Base-by-base conservation (phyloP, 495 filamentous ascomycete genomes). In the Articulospora tetracladia region DNA sequence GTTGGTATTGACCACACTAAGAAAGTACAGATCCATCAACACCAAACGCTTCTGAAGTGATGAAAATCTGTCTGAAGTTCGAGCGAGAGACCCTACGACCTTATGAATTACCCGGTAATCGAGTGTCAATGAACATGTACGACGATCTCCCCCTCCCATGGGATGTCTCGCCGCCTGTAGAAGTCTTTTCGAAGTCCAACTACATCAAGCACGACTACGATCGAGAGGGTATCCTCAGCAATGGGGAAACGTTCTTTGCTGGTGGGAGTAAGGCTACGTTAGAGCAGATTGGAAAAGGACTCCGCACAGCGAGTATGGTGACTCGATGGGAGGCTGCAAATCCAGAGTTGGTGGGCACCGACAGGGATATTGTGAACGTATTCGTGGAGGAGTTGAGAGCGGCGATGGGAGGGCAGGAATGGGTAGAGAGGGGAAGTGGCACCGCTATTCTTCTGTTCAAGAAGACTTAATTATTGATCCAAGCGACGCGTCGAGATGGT, bases 71-170 rank as follows among this genome's bases (percentile, higher is more conserved):
- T 39, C 59, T 76, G 57, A 58, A 68, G 32, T 59, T 74, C 10
- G 47, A 75, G 55, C 53, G 67, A 27, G 65, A 67, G 0, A 53
- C 69, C 4, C 55, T 81, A 1, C 63, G 48, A 11, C 68, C 72
- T 0, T 83, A 73, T 56, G 60, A 73, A 1, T 52, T 53, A 2
- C 66, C 62, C 0, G 77, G 77, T 0, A 83, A 79, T 57, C 44
- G 32, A 0, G 39, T 80, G 2, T 64, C 71, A 0, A 68, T 67
- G 0, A 55, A 67, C 0, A 47, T 70, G 19, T 85, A 85, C 61
- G 59, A 49, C 0, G 66, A 75, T 27, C 71, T 85, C 0, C 66
- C 65, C 15, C 68, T 86, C 7, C 83, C 83, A 6, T 86, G 81
- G 83, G 69, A 69, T 3, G 20, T 78, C 11, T 59, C 59, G 4